Evolutionary conservation across 2,329 filamentous ascomycete species (phyloP).

Genomic region (Colletotrichum destructivum): DNA sequence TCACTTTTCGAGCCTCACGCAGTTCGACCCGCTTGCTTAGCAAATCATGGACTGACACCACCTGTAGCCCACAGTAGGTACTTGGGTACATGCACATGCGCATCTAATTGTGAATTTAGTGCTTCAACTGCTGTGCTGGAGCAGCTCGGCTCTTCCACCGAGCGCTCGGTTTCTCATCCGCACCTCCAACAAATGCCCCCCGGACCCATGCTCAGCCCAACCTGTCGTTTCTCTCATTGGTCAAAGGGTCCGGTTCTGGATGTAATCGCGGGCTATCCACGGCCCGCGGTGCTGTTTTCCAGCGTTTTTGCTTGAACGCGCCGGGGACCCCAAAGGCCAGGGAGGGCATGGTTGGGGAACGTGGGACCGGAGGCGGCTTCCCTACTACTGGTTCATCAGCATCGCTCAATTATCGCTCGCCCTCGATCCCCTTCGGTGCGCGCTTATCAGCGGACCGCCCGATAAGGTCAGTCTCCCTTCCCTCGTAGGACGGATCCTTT

Average conservation of each 20-base stretch:
- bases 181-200: neutral
- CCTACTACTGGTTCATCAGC: neutral
- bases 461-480: conserved; percentile 25
- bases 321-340: conserved; percentile 8
- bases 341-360: conserved; percentile 27
- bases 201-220: conserved; percentile 2
- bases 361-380: neutral
- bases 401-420: conserved; percentile 3
- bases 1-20: neutral
- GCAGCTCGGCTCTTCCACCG: conserved; percentile 25
- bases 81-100: neutral
- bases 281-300: conserved; percentile 12
- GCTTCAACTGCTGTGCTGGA: neutral
- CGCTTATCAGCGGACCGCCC: conserved; percentile 33
- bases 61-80: neutral
- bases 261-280: conserved; percentile 18
- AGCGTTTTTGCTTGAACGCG: neutral
- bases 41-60: neutral
- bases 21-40: neutral
- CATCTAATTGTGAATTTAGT: neutral
- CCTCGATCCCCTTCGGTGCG: conserved; percentile 8
- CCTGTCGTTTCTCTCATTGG: conserved; percentile 7
- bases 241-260: conserved; percentile 22
- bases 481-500: neutral
- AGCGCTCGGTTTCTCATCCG: conserved; percentile 33